These are phyloP conservation scores for Umbelopsis vinacea DNA, from an alignment of 192 early-diverging fungal species.

Conservation along the genomic window DNA sequence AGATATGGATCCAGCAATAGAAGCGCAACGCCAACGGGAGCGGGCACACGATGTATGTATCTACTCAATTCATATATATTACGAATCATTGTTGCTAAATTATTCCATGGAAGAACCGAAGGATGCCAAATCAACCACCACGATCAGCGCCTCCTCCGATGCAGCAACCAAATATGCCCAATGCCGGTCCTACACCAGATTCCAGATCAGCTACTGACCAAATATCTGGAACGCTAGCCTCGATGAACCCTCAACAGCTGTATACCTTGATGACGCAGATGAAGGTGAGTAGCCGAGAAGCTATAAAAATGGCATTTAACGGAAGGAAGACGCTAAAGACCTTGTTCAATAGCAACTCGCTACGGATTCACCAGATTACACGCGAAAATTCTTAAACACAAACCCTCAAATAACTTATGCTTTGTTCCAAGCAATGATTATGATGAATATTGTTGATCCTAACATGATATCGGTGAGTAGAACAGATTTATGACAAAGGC, in stretches of 20 bases:
- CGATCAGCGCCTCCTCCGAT: slow-evolving; percentile 25
- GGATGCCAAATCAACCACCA: slow-evolving; percentile 16
- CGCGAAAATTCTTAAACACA: slow-evolving; percentile 64
- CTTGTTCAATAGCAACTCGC: slow-evolving; percentile 49
- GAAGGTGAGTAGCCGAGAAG: slow-evolving; percentile 50
- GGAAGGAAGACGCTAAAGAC: not conserved
- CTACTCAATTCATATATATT: not conserved
- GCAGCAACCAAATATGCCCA: slow-evolving; percentile 38
- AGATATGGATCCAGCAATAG: slow-evolving; percentile 67
- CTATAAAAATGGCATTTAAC: not conserved
- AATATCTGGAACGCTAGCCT: slow-evolving; percentile 57
- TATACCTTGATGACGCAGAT: slow-evolving; percentile 67
- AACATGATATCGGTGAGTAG: slow-evolving; percentile 56
- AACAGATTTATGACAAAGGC: not conserved
- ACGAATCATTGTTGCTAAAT: not conserved
- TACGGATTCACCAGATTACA: slow-evolving; percentile 65
- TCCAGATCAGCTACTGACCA: slow-evolving; percentile 41
- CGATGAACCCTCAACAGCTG: slow-evolving; percentile 64
- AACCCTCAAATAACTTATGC: slow-evolving; percentile 87
- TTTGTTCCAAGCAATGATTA: slow-evolving; percentile 79
- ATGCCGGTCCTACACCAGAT: slow-evolving; percentile 9
- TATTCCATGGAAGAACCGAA: not conserved
- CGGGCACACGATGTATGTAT: slow-evolving; percentile 12
- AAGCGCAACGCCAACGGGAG: slow-evolving; percentile 23
- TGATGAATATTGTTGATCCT: slow-evolving; percentile 80